A percentile compares a stretch with the other conserved stretches of the same genome.
Evolutionary conservation across 129 eudicot species (phyloP).

Genomic region (Arctium lappa): DNA sequence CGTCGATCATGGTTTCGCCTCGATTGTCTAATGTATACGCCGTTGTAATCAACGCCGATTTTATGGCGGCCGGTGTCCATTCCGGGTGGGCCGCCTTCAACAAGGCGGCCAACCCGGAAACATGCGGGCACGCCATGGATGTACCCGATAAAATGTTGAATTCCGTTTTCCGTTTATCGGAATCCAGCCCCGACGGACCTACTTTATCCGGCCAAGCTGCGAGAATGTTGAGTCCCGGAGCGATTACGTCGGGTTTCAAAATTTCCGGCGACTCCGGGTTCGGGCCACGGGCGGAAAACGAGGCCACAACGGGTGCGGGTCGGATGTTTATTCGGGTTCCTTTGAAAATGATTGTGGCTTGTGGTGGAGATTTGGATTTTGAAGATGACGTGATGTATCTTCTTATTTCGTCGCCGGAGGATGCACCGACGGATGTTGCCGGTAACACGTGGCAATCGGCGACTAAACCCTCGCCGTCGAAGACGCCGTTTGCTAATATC

Average conservation of each 20-base stretch:
- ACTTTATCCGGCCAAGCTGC: slow-evolving; percentile 93
- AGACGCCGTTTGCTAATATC: slow-evolving; percentile 91
- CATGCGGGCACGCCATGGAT: slow-evolving; percentile 98
- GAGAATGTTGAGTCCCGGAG: slow-evolving; percentile 87
- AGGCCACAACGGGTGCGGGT: slow-evolving; percentile 92
- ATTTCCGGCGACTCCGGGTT: slow-evolving; percentile 87
- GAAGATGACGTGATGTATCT: slow-evolving; percentile 48
- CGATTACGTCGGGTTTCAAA: slow-evolving; percentile 83
- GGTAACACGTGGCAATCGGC: slow-evolving; percentile 92
- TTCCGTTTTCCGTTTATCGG: slow-evolving; percentile 67
- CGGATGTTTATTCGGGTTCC: slow-evolving; percentile 68
- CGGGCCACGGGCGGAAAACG: slow-evolving; percentile 94
- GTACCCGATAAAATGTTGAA: slow-evolving; percentile 89
- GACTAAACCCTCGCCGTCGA: slow-evolving; percentile 92
- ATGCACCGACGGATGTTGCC: slow-evolving; percentile 77
- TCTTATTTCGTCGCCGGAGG: slow-evolving; percentile 65
- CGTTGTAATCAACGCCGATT: slow-evolving; percentile 83
- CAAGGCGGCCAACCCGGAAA: slow-evolving; percentile 79
- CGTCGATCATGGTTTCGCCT: slow-evolving; percentile 66
- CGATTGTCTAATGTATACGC: slow-evolving; percentile 69
- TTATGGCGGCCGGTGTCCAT: slow-evolving; percentile 91
- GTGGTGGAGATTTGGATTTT: slow-evolving; percentile 36
- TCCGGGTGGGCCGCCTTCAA: slow-evolving; percentile 90
- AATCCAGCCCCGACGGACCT: slow-evolving; percentile 74
- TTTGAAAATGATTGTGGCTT: slow-evolving; percentile 66